Evolutionary conservation across 2,329 filamentous ascomycete genomes (phyloP).

Genomic region (Aspergillus eucalypticola): DNA sequence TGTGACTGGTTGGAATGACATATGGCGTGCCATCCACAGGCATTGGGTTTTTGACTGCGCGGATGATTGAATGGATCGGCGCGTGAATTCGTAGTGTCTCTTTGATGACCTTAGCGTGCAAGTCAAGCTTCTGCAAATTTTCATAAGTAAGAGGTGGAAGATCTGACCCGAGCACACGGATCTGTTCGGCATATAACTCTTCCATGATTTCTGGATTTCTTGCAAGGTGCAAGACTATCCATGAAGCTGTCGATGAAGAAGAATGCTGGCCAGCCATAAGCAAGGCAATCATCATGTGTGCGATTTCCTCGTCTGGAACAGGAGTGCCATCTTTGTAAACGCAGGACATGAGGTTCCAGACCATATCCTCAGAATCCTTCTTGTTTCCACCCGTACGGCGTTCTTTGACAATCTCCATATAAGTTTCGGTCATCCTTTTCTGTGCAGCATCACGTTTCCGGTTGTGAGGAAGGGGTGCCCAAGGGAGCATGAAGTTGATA

Average conservation of each 20-base stretch:
- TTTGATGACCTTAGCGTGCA: slow-evolving; percentile 83
- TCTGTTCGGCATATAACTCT: slow-evolving; percentile 81
- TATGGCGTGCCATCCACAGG: slow-evolving; percentile 78
- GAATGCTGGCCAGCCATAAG: slow-evolving; percentile 92
- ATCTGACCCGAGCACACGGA: slow-evolving; percentile 69
- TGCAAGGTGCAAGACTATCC: slow-evolving; percentile 81
- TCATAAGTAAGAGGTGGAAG: slow-evolving; percentile 76
- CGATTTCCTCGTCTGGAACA: slow-evolving; percentile 81
- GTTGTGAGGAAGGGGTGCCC: slow-evolving; percentile 87
- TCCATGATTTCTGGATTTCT: slow-evolving; percentile 76
- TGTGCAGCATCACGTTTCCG: slow-evolving; percentile 77
- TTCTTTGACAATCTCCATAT: slow-evolving; percentile 77
- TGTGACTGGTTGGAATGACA: slow-evolving; percentile 76
- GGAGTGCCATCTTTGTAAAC: slow-evolving; percentile 78
- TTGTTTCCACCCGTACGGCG: slow-evolving; percentile 59
- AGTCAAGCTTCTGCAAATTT: slow-evolving; percentile 72
- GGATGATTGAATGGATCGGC: slow-evolving; percentile 93
- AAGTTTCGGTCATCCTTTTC: slow-evolving; percentile 75
- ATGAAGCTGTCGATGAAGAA: slow-evolving; percentile 78
- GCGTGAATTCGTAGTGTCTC: slow-evolving; percentile 89
- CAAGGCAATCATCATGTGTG: slow-evolving; percentile 91
- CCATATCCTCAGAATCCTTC: slow-evolving; percentile 71
- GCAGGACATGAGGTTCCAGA: slow-evolving; percentile 85
- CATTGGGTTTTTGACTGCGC: slow-evolving; percentile 87
- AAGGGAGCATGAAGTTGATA: slow-evolving; percentile 87